A percentile compares a stretch with the other conserved stretches of the same genome.
These are phyloP conservation scores for Clarireedia monteithiana DNA, from an alignment of 2,329 filamentous ascomycete species.

Conservation along the genomic window DNA sequence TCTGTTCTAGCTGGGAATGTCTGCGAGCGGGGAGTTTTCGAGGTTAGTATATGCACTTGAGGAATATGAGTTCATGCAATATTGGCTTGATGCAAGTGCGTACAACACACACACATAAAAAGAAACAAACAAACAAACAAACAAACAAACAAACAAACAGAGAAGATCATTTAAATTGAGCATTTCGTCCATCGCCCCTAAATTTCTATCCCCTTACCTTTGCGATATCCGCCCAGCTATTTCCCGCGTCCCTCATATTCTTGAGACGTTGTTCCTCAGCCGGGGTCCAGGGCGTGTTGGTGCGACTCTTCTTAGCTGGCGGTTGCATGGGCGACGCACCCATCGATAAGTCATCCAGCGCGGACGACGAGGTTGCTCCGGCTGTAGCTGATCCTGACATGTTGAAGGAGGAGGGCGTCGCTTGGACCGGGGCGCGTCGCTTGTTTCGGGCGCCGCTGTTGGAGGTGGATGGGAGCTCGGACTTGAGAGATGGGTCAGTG, in stretches of 20 bases:
- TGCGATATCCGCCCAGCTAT: constrained; percentile 96
- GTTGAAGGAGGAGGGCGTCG: constrained; percentile 8
- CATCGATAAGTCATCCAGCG: too few species aligned
- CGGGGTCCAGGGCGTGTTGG: constrained; percentile 98
- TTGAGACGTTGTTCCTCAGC: constrained; percentile 89
- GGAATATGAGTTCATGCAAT: too few species aligned
- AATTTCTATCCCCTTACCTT: constrained; percentile 53
- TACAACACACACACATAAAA: too few species aligned
- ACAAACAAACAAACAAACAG: too few species aligned
- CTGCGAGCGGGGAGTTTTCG: constrained; percentile 35
- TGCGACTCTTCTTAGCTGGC: constrained; percentile 82
- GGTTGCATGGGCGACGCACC: constrained; percentile 33
- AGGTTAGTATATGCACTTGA: too few species aligned
- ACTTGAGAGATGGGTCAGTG: constrained; percentile 18
- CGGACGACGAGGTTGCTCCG: too few species aligned
- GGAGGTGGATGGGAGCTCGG: constrained; percentile 10
- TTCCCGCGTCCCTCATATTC: constrained; percentile 85
- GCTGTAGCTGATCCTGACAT: constrained; percentile 18
- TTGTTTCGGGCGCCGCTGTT: constrained; percentile 22
- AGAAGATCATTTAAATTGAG: too few species aligned
- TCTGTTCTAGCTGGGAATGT: constrained; percentile 90
- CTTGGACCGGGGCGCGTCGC: constrained; percentile 19
- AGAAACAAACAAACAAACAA: too few species aligned
- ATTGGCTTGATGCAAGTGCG: too few species aligned
- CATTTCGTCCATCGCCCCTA: too few species aligned